A percentile compares a stretch with the other conserved stretches of the same genome.
These are phyloP conservation scores for Pseudogymnoascus sp. DNA, from an alignment of 2,329 filamentous ascomycete genomes.

Conservation along the genomic window DNA sequence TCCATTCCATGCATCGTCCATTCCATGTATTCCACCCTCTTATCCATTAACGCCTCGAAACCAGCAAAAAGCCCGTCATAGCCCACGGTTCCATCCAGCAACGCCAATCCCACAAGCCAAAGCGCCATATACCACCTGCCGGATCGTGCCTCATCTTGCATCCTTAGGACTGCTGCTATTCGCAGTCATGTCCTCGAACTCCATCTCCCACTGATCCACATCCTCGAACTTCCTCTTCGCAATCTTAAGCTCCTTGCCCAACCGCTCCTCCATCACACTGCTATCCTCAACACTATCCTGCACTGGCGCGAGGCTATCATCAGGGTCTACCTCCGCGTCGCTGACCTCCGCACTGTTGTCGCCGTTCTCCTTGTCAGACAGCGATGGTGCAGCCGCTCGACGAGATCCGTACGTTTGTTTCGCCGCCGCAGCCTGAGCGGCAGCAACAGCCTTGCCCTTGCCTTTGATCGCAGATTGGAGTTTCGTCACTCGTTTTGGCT, in stretches of 20 bases:
- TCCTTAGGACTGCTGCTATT: conserved; percentile 44
- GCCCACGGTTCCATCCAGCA: not conserved
- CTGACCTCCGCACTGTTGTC: conserved; percentile 29
- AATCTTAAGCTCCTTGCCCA: conserved; percentile 44
- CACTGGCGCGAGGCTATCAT: conserved; percentile 37
- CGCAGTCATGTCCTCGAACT: conserved; percentile 57
- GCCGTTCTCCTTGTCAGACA: conserved; percentile 54
- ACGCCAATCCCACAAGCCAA: not conserved
- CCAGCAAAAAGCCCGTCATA: not conserved
- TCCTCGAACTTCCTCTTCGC: conserved; percentile 59
- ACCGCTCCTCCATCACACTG: conserved; percentile 32
- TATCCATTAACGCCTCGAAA: not conserved
- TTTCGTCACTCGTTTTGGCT: conserved; percentile 23
- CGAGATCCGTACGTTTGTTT: conserved; percentile 43
- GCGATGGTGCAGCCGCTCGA: conserved; percentile 18
- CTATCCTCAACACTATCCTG: conserved; percentile 36
- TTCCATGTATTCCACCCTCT: not conserved
- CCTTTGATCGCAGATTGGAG: conserved; percentile 17
- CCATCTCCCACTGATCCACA: conserved; percentile 62
- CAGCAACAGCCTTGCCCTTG: conserved; percentile 12
- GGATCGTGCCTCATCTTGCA: conserved; percentile 35
- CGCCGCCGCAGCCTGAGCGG: conserved; percentile 14
- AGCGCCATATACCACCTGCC: not conserved
- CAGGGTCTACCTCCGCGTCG: conserved; percentile 29
- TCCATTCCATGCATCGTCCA: not conserved